Base-by-base conservation (phyloP, 495 filamentous ascomycete genomes). In the Penicillium manginii region DNA sequence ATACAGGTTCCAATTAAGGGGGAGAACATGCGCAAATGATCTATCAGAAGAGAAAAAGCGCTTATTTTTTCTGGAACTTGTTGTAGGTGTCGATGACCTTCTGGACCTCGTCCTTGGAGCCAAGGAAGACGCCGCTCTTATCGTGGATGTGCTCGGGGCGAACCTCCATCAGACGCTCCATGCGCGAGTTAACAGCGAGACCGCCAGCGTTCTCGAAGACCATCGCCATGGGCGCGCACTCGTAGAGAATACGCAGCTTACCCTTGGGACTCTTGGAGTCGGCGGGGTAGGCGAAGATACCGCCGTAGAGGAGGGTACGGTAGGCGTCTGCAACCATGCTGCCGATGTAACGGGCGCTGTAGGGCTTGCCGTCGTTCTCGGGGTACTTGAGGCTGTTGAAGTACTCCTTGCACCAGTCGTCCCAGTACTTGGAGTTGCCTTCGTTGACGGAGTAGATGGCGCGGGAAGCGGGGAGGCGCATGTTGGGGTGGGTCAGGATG, bases 221-320 rank as follows among this genome's bases (percentile, higher is more conserved):
- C 92, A 98, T 91, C 6, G 96, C 96, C 94, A 98, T 98, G 17
- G 94, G 94, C 2, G 96, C 94, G 73, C 94, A 98, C 80, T 98
- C 94, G 77, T 98, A 98, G 68, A 98, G 73, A 64, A 98, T 98
- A 60, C 94, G 83, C 65, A 98, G 83, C 83, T 98, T 98, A 43
- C 94, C 94, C 85, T 98, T 98, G 53, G 91, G 89, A 67, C 89
- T 96, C 86, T 98, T 98, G 79, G 93, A 94, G 72, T 98, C 94
- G 3, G 92, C 90, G 2, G 94, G 94, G 73, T 98, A 98, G 21
- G 94, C 94, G 70, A 98, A 98, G 63, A 98, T 88, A 61, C 94
- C 94, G 49, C 94, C 94, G 70, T 98, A 98, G 51, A 97, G 78
- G 60, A 98, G 72, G 14, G 94, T 98, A 11, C 94, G 88, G 73